Base-by-base conservation (phyloP, 1,284 basidiomycete species). In the Cutaneotrichosporon daszewskae region DNA sequence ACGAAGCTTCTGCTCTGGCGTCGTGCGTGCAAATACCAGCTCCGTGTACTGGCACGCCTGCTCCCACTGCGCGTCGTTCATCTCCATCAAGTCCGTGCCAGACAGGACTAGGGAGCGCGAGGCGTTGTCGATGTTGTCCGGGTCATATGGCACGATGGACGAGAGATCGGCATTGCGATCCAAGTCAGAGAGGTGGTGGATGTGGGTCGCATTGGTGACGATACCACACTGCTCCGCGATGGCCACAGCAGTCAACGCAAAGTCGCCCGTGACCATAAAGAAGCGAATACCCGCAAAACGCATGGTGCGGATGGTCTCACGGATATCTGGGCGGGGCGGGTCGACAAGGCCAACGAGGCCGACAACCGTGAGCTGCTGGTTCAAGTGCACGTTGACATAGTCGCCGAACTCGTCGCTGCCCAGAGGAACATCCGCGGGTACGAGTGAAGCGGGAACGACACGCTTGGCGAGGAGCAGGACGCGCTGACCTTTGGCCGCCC, bases 1-100 rank as follows among this genome's bases (percentile, higher is more conserved):
- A 26, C 75, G 72, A 13, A 85, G 70, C 63, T 86, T 86, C 64
- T 82, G 80, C 59, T 84, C 80, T 0, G 83, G 83, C 0, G 81
- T 82, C 2, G 82, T 85, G 24, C 83, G 76, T 1, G 83, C 81
- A 49, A 85, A 85, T 8, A 85, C 82, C 44, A 85, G 76, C 60
- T 85, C 83, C 23, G 77, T 73, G 61, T 81, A 84, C 38, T 74
- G 59, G 34, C 75, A 75, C 17, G 77, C 71, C 41, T 68, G 64
- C 34, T 77, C 71, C 79, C 79, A 81, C 44, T 79, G 74, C 6
- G 54, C 31, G 17, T 75, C 66, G 13, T 65, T 70, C 66, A 77
- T 71, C 25, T 67, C 68, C 60, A 75, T 74, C 43, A 81, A 66
- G 45, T 81, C 79, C 6, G 71, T 48, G 4, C 79, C 79, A 14